phyloP scores from a whole-genome alignment of 257 asterid species.

The Cynanchum wilfordii region DNA sequence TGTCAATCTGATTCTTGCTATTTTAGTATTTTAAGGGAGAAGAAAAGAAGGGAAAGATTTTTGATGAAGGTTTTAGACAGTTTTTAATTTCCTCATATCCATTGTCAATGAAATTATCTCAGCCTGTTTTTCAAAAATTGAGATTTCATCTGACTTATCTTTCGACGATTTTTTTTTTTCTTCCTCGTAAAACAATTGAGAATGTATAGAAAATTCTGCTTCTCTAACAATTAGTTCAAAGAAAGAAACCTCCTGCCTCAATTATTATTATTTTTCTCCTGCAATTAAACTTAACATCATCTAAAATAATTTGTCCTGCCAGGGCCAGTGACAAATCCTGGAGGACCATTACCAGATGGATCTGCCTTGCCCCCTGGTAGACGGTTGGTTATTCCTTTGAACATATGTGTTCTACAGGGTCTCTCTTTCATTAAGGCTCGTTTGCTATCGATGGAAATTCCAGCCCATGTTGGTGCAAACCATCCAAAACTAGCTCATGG shows the following conservation, averaged over 20 bases:
- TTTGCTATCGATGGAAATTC: conserved; percentile 93
- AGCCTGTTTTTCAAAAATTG: not conserved
- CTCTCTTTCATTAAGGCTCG: conserved; percentile 91
- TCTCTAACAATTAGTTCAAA: not conserved
- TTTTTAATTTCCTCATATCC: not conserved
- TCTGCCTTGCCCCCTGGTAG: conserved; percentile 82
- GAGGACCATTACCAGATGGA: conserved; percentile 34
- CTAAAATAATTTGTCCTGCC: conserved; percentile 18
- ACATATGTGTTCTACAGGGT: conserved; percentile 79
- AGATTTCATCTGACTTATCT: not conserved
- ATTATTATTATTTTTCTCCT: not conserved
- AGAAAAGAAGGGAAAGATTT: not conserved
- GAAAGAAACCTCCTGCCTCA: not conserved
- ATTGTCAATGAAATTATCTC: not conserved
- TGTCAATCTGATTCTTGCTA: not conserved
- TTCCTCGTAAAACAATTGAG: not conserved
- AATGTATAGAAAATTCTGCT: not conserved
- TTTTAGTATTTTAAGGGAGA: not conserved
- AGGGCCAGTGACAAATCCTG: conserved; percentile 54
- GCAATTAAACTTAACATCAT: not conserved
- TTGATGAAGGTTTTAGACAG: not conserved
- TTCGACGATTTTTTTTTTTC: not conserved
- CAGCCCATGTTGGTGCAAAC: conserved; percentile 79
- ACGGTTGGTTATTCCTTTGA: conserved; percentile 79
- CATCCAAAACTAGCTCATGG: conserved; percentile 35